phyloP scores from a whole-genome alignment of 768 basidiomycete genomes.

The Boletus pseudo-olivaceus region DNA sequence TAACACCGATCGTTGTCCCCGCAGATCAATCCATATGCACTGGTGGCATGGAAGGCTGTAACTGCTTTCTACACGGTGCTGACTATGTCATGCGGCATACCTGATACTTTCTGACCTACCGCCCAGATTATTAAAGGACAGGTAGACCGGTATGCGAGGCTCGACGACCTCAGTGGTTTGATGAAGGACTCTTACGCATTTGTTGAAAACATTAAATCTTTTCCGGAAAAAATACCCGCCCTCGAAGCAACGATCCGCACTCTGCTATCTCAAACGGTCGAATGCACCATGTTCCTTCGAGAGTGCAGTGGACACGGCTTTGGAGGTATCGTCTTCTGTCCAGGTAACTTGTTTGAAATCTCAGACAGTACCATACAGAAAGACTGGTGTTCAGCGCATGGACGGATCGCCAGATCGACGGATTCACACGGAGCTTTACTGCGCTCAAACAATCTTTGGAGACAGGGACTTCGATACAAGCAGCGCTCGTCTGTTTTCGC shows the following conservation, averaged over 20 bases:
- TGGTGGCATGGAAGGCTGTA: conserved; percentile 28
- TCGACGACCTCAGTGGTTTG: conserved; percentile 25
- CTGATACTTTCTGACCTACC: conserved; percentile 4
- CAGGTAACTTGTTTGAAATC: background rate
- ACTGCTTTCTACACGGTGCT: conserved; percentile 29
- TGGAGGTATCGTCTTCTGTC: conserved; percentile 20
- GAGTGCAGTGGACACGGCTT: conserved; percentile 36
- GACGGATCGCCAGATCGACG: conserved; percentile 19
- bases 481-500: conserved; percentile 27
- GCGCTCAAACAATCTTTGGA: conserved; percentile 26
- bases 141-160: conserved; percentile 21
- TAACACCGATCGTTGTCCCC: background rate
- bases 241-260: conserved; percentile 28
- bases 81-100: background rate
- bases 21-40: conserved; percentile 26
- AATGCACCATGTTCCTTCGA: conserved; percentile 36
- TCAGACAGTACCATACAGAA: conserved; percentile 14
- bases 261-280: conserved; percentile 33
- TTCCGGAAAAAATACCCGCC: conserved; percentile 26
- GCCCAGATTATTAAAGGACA: conserved; percentile 29
- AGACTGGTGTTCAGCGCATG: conserved; percentile 13
- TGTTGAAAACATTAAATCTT: conserved; percentile 26
- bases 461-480: conserved; percentile 23
- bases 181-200: conserved; percentile 34
- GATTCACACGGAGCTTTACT: conserved; percentile 22